phyloP scores from a whole-genome alignment of 2,329 filamentous ascomycete species.

The Sporothrix brasiliensis region DNA sequence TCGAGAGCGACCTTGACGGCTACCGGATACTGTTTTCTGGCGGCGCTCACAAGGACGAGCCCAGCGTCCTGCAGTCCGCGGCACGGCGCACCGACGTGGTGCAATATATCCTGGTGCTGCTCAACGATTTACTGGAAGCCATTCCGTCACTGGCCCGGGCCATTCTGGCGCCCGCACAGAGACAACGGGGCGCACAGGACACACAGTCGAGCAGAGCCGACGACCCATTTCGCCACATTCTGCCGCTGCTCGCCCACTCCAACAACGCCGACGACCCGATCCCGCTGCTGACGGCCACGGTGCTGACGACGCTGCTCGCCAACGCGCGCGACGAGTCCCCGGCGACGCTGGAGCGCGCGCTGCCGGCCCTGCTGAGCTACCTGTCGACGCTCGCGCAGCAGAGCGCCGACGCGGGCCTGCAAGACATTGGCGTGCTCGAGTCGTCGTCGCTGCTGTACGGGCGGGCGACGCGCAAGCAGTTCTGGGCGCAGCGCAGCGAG shows the following conservation, averaged over 20 bases:
- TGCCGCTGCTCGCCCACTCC: not conserved
- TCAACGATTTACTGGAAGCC: constrained; percentile 83
- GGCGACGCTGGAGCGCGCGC: constrained; percentile 69
- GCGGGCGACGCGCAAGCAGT: constrained; percentile 72
- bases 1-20: constrained; percentile 76
- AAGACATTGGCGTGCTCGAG: constrained; percentile 93
- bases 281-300: constrained; percentile 84
- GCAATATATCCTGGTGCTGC: constrained; percentile 90
- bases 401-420: constrained; percentile 76
- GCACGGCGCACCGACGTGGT: constrained; percentile 86
- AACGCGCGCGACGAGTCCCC: constrained; percentile 63
- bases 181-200: not conserved
- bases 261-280: constrained; percentile 71
- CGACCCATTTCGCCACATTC: too few species aligned
- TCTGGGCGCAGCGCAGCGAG: constrained; percentile 89
- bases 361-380: constrained; percentile 83
- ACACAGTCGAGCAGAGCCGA: too few species aligned
- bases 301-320: constrained; percentile 77
- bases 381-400: constrained; percentile 81
- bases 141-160: constrained; percentile 72
- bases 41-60: constrained; percentile 70
- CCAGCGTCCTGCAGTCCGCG: constrained; percentile 78
- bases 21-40: constrained; percentile 83
- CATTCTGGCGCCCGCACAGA: constrained; percentile 53
- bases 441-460: constrained; percentile 84